Base-by-base conservation (phyloP, 805 yeast genomes). In the Starmerella stellata region DNA sequence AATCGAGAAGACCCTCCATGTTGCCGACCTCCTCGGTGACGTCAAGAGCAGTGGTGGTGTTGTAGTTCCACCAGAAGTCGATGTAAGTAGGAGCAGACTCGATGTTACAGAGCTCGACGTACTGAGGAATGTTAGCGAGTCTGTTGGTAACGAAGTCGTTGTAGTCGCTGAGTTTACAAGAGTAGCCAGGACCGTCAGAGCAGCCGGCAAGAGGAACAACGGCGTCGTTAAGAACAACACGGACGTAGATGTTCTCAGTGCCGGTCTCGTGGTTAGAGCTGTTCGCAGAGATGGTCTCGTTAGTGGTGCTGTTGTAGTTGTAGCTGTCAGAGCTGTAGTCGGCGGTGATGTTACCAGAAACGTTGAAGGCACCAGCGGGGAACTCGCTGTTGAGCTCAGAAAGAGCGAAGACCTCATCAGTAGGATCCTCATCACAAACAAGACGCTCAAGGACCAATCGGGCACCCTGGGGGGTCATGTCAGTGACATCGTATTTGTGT, bases 201-300 rank as follows among this genome's bases (percentile, higher is more conserved):
- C 75, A 70, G 14, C 54, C 53, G 15, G 66, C 63, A 17, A 72
- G 49, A 16, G 74, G 72, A 24, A 64, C 58, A 16, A 70, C 72
- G 3, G 69, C 72, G 50, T 71, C 75, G 49, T 71, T 70, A 13
- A 69, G 49, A 5, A 69, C 55, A 30, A 64, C 56, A 48, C 75
- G 64, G 18, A 70, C 69, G 48, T 56, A 72, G 17, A 52, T 48
- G n/a, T 50, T 51, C 35, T 49, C 52, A 23, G 20, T 34, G 21
- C 27, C 31, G 20, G 15, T 16, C 7, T 7, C 19, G 25, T 31
- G 36, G 30, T 4, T 23, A 13, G 36, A 30, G n/a, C 36, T 3
- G 36, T 39, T 31, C 19, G 38, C 25, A 19, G 29, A 14, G 27
- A 21, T 31, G 17, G 43, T 39, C 16, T 28, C 21, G 27, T 36